Base-by-base conservation (phyloP, 441 rosid genomes). In the Bocquillonia castaneifolia region DNA sequence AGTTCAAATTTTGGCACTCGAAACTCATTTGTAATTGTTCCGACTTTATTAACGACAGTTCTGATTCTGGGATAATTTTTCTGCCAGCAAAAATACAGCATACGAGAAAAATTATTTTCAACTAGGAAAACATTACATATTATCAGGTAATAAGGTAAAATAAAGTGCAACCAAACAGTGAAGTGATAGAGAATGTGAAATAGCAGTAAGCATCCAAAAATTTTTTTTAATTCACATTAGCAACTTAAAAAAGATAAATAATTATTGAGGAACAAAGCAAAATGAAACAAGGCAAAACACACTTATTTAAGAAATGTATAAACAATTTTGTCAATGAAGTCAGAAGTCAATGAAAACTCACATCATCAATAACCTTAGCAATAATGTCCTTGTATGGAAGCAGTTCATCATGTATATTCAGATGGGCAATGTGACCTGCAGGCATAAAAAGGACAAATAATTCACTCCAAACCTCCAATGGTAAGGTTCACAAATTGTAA, bases 1-100 rank as follows among this genome's bases (percentile, higher is more conserved):
- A 89, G 80, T 83, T 93, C 95, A 81, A 93, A 93, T 70, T 84
- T 81, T 14, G 97, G 99, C 70, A 93, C 99, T 74, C 96, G 93
- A 63, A 89, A 91, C 86, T 89, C 95, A 71, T 91, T 91, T 73
- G 84, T 78, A 71, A 89, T 91, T 18, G 81, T 70, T 62, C 96
- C 98, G 42, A 93, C 88, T 84, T 93, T 93, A 70, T 93, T 93
- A 44, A 88, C 97, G 70, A 93, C 69, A 37, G 96, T 91, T 84
- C 72, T 90, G 75, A 93, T 91, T 71, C 90, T 81, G 63, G 97
- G 98, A 82, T 81, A 75, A 72, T 93, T 93, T 86, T 93, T 93
- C 98, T 93, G 87, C 81, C 57, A 68, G 53, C 17, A 68, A 9
- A 62, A 63, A 66, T 29, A 8, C 48, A 36, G 50, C 48, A 47